Percentiles rank a stretch among this genome's conserved stretches.
Evolutionary conservation across 768 basidiomycete species (phyloP).

Genomic region (Collybia nuda): DNA sequence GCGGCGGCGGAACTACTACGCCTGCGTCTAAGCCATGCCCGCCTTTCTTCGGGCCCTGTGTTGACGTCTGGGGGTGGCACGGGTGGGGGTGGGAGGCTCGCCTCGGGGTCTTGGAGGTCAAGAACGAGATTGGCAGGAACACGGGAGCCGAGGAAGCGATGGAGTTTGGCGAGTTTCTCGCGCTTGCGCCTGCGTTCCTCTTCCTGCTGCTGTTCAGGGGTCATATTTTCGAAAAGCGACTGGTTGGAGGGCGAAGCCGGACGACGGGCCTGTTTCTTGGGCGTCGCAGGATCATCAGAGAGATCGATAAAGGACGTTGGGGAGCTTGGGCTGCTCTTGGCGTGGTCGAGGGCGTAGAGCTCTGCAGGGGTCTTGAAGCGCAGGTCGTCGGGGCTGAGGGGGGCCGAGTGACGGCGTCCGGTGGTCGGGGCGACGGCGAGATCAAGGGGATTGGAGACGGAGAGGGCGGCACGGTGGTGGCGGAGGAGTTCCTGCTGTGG

Average conservation of each 20-base stretch:
- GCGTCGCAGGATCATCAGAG: constrained; percentile 52
- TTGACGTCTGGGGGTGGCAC: constrained; percentile 22
- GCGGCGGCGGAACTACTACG: constrained; percentile 55
- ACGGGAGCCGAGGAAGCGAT: constrained; percentile 83
- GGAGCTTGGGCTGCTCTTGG: constrained; percentile 26
- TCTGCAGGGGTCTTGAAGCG: constrained; percentile 24
- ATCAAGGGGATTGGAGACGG: constrained; percentile 20
- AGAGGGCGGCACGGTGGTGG: constrained; percentile 19
- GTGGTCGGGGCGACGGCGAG: constrained; percentile 20
- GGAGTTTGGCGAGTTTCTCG: constrained; percentile 76
- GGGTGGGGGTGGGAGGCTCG: constrained; percentile 23
- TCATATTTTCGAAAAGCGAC: constrained; percentile 48
- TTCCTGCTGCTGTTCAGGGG: constrained; percentile 55
- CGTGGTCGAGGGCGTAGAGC: constrained; percentile 19
- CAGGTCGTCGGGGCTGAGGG: constrained; percentile 48
- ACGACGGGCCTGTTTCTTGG: constrained; percentile 22
- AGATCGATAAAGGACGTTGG: constrained; percentile 64
- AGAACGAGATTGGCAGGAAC: constrained; percentile 72
- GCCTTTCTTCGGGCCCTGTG: constrained; percentile 26
- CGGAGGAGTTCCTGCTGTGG: constrained; percentile 31
- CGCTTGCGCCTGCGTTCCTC: constrained; percentile 67
- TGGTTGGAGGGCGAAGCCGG: constrained; percentile 38
- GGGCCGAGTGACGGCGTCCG: constrained; percentile 54
- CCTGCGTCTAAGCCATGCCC: constrained; percentile 46
- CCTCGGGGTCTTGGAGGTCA: constrained; percentile 37